Percentiles rank a stretch among this genome's conserved stretches.
These are phyloP conservation scores for Melastoma candidum DNA, from an alignment of 441 rosid genomes.

Conservation along the genomic window DNA sequence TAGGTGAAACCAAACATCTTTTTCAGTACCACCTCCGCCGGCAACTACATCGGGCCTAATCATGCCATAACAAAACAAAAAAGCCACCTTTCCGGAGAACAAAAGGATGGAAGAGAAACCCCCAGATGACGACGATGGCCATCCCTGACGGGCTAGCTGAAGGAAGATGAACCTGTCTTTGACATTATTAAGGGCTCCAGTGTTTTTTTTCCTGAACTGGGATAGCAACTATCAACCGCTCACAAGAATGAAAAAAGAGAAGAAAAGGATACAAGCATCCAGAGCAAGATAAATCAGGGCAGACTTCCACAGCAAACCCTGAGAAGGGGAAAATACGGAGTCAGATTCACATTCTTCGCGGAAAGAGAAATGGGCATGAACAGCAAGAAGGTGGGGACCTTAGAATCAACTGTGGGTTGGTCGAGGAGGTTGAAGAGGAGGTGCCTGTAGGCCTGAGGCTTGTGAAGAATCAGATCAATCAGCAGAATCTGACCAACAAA, in stretches of 20 bases:
- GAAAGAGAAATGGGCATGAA: background rate
- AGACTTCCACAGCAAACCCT: slow-evolving; percentile 65
- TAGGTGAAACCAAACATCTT: slow-evolving; percentile 5
- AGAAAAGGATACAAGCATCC: slow-evolving; percentile 71
- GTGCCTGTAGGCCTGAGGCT: slow-evolving; percentile 68
- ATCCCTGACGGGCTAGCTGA: slow-evolving; percentile 28
- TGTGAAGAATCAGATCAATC: slow-evolving; percentile 79
- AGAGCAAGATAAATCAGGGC: slow-evolving; percentile 42
- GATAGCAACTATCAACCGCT: background rate
- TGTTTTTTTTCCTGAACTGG: background rate
- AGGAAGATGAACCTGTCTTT: slow-evolving; percentile 54
- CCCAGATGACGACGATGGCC: slow-evolving; percentile 29
- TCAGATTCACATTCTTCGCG: slow-evolving; percentile 2
- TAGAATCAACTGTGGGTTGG: slow-evolving; percentile 29
- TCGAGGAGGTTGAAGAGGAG: slow-evolving; percentile 54
- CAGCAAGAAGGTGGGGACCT: slow-evolving; percentile 29
- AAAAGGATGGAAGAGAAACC: slow-evolving; percentile 26
- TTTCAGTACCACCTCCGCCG: background rate
- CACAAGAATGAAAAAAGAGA: slow-evolving; percentile 7
- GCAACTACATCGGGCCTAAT: slow-evolving; percentile 8
- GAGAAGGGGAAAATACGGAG: slow-evolving; percentile 13
- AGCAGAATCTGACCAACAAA: slow-evolving; percentile 43
- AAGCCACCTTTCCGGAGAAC: slow-evolving; percentile 31
- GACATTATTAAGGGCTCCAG: slow-evolving; percentile 29
- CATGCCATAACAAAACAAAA: background rate